Conservation (phyloP, 2,329 filamentous ascomycete species). For the Neonectria faginata region DNA sequence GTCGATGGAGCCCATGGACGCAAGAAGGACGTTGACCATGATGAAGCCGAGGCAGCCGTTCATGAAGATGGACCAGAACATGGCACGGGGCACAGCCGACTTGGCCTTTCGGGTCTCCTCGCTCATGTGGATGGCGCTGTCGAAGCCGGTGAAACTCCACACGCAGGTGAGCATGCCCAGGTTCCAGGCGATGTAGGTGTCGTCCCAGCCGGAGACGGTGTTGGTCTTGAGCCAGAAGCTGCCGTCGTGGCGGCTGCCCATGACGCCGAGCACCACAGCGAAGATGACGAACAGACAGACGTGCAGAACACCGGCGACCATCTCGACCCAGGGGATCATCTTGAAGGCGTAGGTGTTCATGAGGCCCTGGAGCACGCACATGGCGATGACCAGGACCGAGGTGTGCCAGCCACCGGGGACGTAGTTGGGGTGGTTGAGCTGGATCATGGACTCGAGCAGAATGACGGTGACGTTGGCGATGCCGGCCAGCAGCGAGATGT, state of each 20-base stretch:
- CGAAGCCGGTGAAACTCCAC: conserved; percentile 45
- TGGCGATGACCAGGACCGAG: conserved; percentile 40
- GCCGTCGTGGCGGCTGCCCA: conserved; percentile 38
- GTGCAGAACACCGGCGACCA: conserved; percentile 41
- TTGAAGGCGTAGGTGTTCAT: conserved; percentile 41
- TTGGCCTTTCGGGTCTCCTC: conserved; percentile 44
- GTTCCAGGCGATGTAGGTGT: conserved; percentile 42
- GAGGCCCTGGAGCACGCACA: conserved; percentile 40
- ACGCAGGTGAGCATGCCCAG: conserved; percentile 43
- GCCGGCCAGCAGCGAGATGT: conserved; percentile 39
- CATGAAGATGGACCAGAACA: conserved; percentile 48
- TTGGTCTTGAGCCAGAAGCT: conserved; percentile 40
- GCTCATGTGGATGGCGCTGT: conserved; percentile 44
- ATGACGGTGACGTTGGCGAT: conserved; percentile 45
- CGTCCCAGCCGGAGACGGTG: conserved; percentile 40
- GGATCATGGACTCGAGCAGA: conserved; percentile 43
- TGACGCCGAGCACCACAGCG: conserved; percentile 40
- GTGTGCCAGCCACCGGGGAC: conserved; percentile 43
- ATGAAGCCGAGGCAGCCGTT: conserved; percentile 43
- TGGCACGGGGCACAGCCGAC: conserved; percentile 41
- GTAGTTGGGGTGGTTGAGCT: conserved; percentile 40
- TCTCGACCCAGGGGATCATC: conserved; percentile 42
- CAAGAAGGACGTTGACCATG: conserved; percentile 45
- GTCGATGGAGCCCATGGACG: conserved; percentile 42
- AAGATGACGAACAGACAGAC: conserved; percentile 42